These are phyloP conservation scores for Pseudovirgaria hyperparasitica DNA, from an alignment of 2,329 filamentous ascomycete genomes.

Conservation along the genomic window DNA sequence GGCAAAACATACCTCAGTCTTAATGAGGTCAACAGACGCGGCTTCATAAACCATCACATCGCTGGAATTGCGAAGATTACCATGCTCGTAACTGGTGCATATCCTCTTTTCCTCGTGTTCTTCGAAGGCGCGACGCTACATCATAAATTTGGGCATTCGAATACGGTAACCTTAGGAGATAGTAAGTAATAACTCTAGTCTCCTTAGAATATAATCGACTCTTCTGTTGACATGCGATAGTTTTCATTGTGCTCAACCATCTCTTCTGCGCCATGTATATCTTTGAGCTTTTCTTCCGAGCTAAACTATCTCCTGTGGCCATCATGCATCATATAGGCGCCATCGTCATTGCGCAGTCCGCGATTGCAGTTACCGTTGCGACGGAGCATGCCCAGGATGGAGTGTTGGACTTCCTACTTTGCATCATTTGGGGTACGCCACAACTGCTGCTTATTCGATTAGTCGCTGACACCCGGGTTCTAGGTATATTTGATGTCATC, in stretches of 20 bases:
- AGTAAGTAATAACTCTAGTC: slow-evolving; percentile 4
- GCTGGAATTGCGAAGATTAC: slow-evolving; percentile 29
- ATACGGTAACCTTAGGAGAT: slow-evolving; percentile 27
- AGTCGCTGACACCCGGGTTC: slow-evolving; percentile 1
- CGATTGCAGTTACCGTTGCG: slow-evolving; percentile 24
- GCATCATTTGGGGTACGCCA: slow-evolving; percentile 27
- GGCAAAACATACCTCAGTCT: slow-evolving; percentile 22
- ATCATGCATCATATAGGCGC: slow-evolving; percentile 30
- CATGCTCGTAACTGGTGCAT: slow-evolving; percentile 26
- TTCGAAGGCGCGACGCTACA: slow-evolving; percentile 21
- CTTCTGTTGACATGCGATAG: background rate
- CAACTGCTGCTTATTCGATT: slow-evolving; percentile 14
- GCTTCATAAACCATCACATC: slow-evolving; percentile 36
- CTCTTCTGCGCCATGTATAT: slow-evolving; percentile 34
- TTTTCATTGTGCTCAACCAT: slow-evolving; percentile 27
- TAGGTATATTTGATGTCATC: slow-evolving; percentile 34
- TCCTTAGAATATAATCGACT: no score
- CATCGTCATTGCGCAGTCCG: slow-evolving; percentile 29
- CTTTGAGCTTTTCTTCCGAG: slow-evolving; percentile 32
- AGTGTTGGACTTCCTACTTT: slow-evolving; percentile 24
- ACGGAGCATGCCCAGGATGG: slow-evolving; percentile 1
- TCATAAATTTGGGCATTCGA: slow-evolving; percentile 15
- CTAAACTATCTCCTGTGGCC: slow-evolving; percentile 28
- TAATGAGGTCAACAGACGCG: slow-evolving; percentile 22
- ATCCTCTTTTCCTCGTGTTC: slow-evolving; percentile 29